phyloP scores from a whole-genome alignment of 2,329 filamentous ascomycete species.

The Colletotrichum sojae region DNA sequence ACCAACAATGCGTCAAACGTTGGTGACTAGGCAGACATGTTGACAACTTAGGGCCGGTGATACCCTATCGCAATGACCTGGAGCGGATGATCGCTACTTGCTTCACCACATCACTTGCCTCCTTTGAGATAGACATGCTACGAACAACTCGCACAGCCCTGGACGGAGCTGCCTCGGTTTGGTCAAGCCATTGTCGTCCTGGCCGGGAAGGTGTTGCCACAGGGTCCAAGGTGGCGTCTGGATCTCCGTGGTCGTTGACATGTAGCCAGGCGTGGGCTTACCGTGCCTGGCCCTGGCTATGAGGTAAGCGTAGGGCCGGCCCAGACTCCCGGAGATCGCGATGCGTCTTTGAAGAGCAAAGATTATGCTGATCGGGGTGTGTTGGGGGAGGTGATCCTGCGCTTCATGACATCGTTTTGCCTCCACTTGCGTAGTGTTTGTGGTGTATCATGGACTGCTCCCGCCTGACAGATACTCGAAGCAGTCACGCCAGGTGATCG shows the following conservation, averaged over 20 bases:
- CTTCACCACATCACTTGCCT: background rate
- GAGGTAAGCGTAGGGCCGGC: background rate
- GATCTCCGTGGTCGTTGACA: background rate
- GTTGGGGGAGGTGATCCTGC: background rate
- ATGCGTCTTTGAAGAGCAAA: background rate
- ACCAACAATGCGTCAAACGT: background rate
- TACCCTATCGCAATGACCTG: background rate
- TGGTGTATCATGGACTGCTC: background rate
- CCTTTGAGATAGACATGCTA: background rate
- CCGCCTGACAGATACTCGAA: too few relatives aligned
- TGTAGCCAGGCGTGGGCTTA: background rate
- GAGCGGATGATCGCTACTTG: background rate
- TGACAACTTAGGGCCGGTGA: background rate
- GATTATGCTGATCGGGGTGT: background rate
- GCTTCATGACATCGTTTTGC: background rate
- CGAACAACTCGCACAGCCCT: background rate
- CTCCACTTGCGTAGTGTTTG: conserved; percentile 1
- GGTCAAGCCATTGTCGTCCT: background rate
- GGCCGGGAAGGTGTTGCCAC: background rate
- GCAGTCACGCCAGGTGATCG: too few relatives aligned
- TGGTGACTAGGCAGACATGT: background rate
- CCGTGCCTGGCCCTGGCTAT: background rate
- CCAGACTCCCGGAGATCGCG: background rate
- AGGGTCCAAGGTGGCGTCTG: background rate
- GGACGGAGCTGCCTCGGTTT: background rate